Conservation (phyloP, 176 grass and related monocot genomes). For the Typha latifolia region DNA sequence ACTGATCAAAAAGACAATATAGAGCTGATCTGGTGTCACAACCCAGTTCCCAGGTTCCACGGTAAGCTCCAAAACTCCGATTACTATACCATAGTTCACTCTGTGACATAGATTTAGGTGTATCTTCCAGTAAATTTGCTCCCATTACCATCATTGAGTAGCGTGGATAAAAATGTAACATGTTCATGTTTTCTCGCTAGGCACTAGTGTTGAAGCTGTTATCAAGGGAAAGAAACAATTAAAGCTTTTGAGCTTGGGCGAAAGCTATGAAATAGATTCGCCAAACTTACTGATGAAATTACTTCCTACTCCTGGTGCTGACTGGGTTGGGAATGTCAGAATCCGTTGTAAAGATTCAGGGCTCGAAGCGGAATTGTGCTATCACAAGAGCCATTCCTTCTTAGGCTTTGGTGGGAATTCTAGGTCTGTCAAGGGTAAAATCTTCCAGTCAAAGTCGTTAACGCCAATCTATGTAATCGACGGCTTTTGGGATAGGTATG, state of each 20-base stretch:
- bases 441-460: constrained; percentile 15
- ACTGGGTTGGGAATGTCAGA: constrained; percentile 61
- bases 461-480: constrained; percentile 51
- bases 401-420: constrained; percentile 63
- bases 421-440: constrained; percentile 42
- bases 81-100: neutral
- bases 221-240: constrained; percentile 55
- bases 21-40: constrained; percentile 71
- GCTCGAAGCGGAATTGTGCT: constrained; percentile 53
- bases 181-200: constrained; percentile 15
- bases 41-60: constrained; percentile 47
- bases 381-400: constrained; percentile 39
- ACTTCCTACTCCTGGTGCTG: constrained; percentile 38
- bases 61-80: constrained; percentile 29
- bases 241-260: constrained; percentile 26
- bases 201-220: constrained; percentile 49
- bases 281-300: constrained; percentile 65
- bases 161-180: no score
- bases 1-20: constrained; percentile 33
- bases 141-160: neutral
- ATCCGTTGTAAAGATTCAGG: constrained; percentile 48
- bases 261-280: constrained; percentile 64
- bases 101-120: neutral
- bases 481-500: constrained; percentile 61
- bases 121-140: neutral